Conservation (phyloP, 176 grass and related monocot genomes). For the Puccinellia tenuiflora region DNA sequence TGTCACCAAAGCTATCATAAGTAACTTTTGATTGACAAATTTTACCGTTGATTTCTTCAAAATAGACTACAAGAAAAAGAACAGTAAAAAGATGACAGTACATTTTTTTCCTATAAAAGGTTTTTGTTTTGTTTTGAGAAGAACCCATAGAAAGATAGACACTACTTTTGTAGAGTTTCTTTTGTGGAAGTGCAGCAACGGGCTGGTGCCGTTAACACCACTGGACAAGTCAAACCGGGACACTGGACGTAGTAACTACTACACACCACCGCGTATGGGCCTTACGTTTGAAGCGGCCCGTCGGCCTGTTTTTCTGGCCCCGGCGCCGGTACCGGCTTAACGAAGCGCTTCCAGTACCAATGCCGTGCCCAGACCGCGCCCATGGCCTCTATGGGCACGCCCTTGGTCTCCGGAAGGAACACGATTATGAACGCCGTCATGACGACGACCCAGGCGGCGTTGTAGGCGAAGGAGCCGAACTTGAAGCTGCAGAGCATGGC, state of each 20-base stretch:
- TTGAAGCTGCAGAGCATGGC: conserved; percentile 37
- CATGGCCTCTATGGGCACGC: conserved; percentile 70
- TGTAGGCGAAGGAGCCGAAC: conserved; percentile 38
- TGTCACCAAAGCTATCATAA: not conserved
- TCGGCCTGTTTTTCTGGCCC: not conserved
- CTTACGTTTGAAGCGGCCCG: not conserved
- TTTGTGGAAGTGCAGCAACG: not conserved
- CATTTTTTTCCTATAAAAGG: too few species aligned
- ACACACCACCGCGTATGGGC: too few species aligned
- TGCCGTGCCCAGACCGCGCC: conserved; percentile 31
- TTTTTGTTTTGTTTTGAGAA: too few species aligned
- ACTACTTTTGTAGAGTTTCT: too few species aligned
- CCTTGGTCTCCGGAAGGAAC: conserved; percentile 80
- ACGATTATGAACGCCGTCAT: conserved; percentile 36
- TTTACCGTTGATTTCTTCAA: not conserved
- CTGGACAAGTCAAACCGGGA: not conserved
- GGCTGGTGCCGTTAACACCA: not conserved
- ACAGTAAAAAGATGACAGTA: too few species aligned
- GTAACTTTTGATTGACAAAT: not conserved
- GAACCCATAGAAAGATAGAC: too few species aligned
- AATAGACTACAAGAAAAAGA: not conserved
- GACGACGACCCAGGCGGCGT: conserved; percentile 31
- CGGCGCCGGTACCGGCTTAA: not conserved
- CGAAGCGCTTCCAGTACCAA: conserved; percentile 51
- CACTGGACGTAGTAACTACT: too few species aligned